A percentile compares a stretch with the other conserved stretches of the same genome.
Evolutionary conservation across 768 basidiomycete species (phyloP).

Genomic region (Chalciporus chontae): DNA sequence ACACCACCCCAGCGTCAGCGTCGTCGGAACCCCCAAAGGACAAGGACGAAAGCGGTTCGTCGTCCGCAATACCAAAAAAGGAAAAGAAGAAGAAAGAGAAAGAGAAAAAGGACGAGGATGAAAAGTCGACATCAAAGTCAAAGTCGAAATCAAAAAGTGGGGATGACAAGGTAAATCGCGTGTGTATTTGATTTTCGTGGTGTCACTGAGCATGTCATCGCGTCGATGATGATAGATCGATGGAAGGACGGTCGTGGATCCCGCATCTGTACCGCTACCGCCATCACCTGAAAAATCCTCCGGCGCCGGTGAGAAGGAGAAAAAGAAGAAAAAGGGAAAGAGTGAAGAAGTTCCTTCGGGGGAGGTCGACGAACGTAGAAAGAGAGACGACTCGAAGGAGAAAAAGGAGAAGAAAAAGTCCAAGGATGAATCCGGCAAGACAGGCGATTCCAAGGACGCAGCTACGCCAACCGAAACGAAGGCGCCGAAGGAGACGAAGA

Average conservation of each 20-base stretch:
- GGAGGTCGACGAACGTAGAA: not conserved
- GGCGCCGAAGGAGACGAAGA: conserved; percentile 6
- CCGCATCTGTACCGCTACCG: not conserved
- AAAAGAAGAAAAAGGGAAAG: conserved; percentile 8
- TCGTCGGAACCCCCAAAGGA: not conserved
- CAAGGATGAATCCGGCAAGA: conserved; percentile 8
- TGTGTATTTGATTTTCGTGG: conserved; percentile 1
- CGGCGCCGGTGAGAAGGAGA: conserved; percentile 10
- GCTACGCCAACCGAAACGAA: not conserved
- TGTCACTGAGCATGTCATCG: conserved; percentile 7
- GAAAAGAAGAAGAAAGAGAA: conserved; percentile 22
- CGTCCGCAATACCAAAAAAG: conserved; percentile 14
- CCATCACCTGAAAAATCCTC: not conserved
- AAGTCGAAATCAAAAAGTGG: conserved; percentile 1
- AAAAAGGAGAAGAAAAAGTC: conserved; percentile 20
- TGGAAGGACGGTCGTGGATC: not conserved
- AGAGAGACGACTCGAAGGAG: conserved; percentile 5
- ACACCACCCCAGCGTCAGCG: not conserved
- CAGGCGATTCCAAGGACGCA: not conserved
- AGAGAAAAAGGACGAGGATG: conserved; percentile 18
- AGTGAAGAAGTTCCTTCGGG: not conserved
- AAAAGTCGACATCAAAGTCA: conserved; percentile 13
- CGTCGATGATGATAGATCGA: conserved; percentile 3
- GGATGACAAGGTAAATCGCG: conserved; percentile 12
- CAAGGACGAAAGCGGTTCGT: conserved; percentile 1